Base-by-base conservation (phyloP, 225 moss, liverwort and hornwort species). In the Climacium dendroides region DNA sequence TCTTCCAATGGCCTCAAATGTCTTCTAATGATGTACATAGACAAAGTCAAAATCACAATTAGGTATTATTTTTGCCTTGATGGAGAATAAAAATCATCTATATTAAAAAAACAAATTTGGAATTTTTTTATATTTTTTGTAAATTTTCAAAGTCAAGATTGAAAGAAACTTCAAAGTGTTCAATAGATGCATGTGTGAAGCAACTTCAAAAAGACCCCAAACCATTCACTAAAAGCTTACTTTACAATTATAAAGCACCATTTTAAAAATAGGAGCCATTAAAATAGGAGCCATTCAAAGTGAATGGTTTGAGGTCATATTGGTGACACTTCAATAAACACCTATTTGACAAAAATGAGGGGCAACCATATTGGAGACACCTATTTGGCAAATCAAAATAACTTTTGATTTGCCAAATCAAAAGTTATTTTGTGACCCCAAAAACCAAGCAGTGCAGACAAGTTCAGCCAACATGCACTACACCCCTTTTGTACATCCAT, bases 71-170 rank as follows among this genome's bases (percentile, higher is more conserved):
- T 26, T 70, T 70, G 7, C 7, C 13, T 4, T n/a, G 4, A 22
- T 37, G 3, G 9, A 1, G 34, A 34, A 24, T 18, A 5, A 5
- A 64, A 20, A 66, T n/a, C 19, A 20, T 20, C 3, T 20, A 66
- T 12, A n/a, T n/a, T 66, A 2, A 37, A 22, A 66, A 20, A 22
- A 22, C 0, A 19, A 19, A 18, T 18, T 66, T 11, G 20, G 4
- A 41, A 3, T 3, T 2, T 26, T 15, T 13, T 25, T 26, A 2
- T 9, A 70, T 43, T 14, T 26, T 28, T 0, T 71, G 0, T 9
- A 3, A 28, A 71, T 9, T 71, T 43, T 10, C 9, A 28, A 43
- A 28, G 28, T 28, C 71, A 71, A 43, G 10, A 43, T 28, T 26
- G 8, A 2, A 71, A 15, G 5, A 71, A 71, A 71, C 9, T 43